Evolutionary conservation across 108 stramenopile genomes (phyloP), one percentile per base, ranked within the genome.

Genomic region (Skeletonema potamos): DNA sequence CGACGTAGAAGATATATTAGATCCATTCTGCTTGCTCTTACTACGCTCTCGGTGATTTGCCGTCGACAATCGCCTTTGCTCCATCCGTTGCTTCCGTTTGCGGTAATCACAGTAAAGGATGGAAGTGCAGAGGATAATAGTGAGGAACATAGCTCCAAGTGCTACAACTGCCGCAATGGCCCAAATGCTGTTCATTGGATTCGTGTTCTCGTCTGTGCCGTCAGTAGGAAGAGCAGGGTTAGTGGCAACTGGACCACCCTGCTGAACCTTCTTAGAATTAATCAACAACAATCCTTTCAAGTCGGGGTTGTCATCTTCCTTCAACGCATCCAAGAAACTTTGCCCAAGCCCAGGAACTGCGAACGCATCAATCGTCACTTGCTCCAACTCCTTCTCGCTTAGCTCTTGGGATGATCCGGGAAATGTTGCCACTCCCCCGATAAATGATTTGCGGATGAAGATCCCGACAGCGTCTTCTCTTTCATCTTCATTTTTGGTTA

Each of bases 401-500:
- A 97, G 64, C 94, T 97, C 87, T 80, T 93, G 79, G 96, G 94
- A 68, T 91, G 96, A 48, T 95, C 96, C 86, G 82, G 97, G 96
- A 26, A 76, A 62, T 12, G 66, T 46, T 3, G 67, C 74, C 28
- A 76, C 66, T 7, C 74, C 74, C 9, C 74, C 74, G 9, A 76
- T 7, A 41, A 76, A 76, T 34, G 66, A 76, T 32, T 17, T 33
- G 13, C 74, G 74, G 9, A 68, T 32, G 54, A 62, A 56, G 43
- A 76, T 66, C 8, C 66, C 66, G 12, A 27, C 27, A 6, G 24
- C 58, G 17, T 51, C 58, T 17, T 54, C 30, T 27, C 54, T 44
- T 7, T 54, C 36, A 36, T 39, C 39, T 0, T 62, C 36, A 20
- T 43, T 57, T n/a, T 41, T 33, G 48, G 66, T 66, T 48, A 76